Base-by-base conservation (phyloP, 768 basidiomycete species). In the Rhodosporidiobolus odoratus region DNA sequence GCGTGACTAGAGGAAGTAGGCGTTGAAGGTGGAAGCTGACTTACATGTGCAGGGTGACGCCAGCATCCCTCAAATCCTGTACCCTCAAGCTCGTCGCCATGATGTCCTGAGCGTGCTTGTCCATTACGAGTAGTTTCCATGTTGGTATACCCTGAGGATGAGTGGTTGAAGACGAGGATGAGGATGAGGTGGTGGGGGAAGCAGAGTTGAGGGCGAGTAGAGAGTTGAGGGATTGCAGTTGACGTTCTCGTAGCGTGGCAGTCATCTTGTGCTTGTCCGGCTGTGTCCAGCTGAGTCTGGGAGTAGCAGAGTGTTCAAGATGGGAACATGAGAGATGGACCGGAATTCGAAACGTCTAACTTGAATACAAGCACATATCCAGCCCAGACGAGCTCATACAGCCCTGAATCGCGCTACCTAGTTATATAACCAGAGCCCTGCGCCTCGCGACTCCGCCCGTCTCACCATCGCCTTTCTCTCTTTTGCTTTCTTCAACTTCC, bases 41-140 rank as follows among this genome's bases (percentile, higher is more conserved):
- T n/a, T n/a, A 97, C 94, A 98, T 92, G 82, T 99, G 96, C 68
- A 99, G 84, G 15, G 96, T 99, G 50, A 99, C 93, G 40, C 96
- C 96, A 58, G 91, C 90, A 77, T 98, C 95, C 65, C 96, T 85
- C 71, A 99, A 83, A 81, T 98, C 96, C 80, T 97, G 94, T 12
- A 99, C 96, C 63, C 94, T 87, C 73, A 99, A 81, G 27, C 92
- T 89, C 1, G 95, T 98, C 23, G 96, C 96, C 45, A 99, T 84
- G 30, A 98, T 88, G 79, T 98, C 96, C 79, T 98, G 96, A 32
- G 92, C 95, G 75, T 89, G 85, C 77, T 96, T 92, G 80, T 99
- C 96, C 64, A 99, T 83, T 2, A 99, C 88, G 16, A 99, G 82
- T 21, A 98, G 88, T 80, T 99, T 99, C 95, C 96, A 99, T 8